Percentiles rank a stretch among this genome's conserved stretches.
These are phyloP conservation scores for Coprinopsis cinerea DNA, from an alignment of 768 basidiomycete genomes.

Conservation along the genomic window DNA sequence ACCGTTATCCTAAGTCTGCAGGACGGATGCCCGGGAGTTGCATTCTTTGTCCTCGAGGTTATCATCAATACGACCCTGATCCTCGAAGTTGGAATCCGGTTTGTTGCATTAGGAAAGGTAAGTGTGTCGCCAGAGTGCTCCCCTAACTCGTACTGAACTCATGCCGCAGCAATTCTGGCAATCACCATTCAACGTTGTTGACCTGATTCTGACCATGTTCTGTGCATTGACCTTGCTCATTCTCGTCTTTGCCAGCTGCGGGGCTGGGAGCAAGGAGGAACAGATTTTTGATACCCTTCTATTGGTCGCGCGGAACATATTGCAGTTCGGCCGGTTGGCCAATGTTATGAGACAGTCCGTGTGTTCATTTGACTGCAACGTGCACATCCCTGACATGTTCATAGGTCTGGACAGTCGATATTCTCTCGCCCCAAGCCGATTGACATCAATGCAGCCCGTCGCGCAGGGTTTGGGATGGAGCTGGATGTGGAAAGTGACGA, in stretches of 20 bases:
- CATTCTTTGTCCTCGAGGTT: slow-evolving; percentile 86
- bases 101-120: slow-evolving; percentile 91
- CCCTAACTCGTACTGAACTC: not conserved
- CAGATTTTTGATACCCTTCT: slow-evolving; percentile 90
- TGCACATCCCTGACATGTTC: slow-evolving; percentile 12
- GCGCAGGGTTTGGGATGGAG: slow-evolving; percentile 64
- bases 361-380: slow-evolving; percentile 10
- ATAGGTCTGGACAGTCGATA: slow-evolving; percentile 83
- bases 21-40: slow-evolving; percentile 79
- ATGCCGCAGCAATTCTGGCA: slow-evolving; percentile 86
- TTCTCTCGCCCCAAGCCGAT: slow-evolving; percentile 84
- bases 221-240: slow-evolving; percentile 87
- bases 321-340: slow-evolving; percentile 89
- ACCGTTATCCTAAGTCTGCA: slow-evolving; percentile 80
- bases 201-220: slow-evolving; percentile 82
- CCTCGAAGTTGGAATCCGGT: slow-evolving; percentile 83
- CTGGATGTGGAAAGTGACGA: slow-evolving; percentile 66
- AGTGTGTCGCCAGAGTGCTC: slow-evolving; percentile 24
- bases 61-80: slow-evolving; percentile 92
- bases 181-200: slow-evolving; percentile 87
- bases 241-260: slow-evolving; percentile 83
- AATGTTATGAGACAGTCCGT: slow-evolving; percentile 90
- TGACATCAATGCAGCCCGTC: slow-evolving; percentile 66
- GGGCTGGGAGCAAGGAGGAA: slow-evolving; percentile 80
- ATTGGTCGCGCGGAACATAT: slow-evolving; percentile 85